Percentiles rank a stretch among this genome's conserved stretches.
Evolutionary conservation across 2,329 filamentous ascomycete species (phyloP).

Genomic region (Lithohypha guttulata): DNA sequence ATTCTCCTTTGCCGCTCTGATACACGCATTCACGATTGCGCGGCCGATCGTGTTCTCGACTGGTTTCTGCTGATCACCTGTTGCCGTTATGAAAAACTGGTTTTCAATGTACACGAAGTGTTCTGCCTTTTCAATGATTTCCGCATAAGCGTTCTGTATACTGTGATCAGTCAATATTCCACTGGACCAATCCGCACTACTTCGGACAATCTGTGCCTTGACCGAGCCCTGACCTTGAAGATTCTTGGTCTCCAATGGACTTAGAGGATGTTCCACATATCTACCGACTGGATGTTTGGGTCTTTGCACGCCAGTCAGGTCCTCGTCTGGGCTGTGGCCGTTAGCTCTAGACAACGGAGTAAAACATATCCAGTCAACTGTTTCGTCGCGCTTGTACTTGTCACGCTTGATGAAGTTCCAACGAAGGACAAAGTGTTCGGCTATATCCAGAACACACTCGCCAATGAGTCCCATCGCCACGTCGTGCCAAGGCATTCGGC

Average conservation of each 20-base stretch:
- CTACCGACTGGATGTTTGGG: constrained; percentile 82
- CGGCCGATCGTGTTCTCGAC: constrained; percentile 79
- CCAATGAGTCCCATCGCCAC: constrained; percentile 86
- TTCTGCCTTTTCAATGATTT: constrained; percentile 75
- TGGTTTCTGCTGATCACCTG: constrained; percentile 73
- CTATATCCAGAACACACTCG: constrained; percentile 83
- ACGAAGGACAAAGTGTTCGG: constrained; percentile 83
- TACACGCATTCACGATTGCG: constrained; percentile 82
- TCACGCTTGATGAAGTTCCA: constrained; percentile 98
- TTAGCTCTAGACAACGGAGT: constrained; percentile 59
- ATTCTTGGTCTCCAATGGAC: constrained; percentile 56
- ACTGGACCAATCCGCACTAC: constrained; percentile 86
- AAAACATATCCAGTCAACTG: constrained; percentile 75
- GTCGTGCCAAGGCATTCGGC: constrained; percentile 98
- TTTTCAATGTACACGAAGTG: constrained; percentile 98
- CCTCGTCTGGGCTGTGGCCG: constrained; percentile 48
- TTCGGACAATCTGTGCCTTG: constrained; percentile 75
- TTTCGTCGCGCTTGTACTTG: constrained; percentile 84
- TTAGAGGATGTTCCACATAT: constrained; percentile 70
- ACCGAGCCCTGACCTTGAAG: constrained; percentile 58
- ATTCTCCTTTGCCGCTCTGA: constrained; percentile 67
- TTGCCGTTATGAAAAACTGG: constrained; percentile 96
- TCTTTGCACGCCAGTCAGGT: constrained; percentile 76
- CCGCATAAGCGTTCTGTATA: constrained; percentile 77
- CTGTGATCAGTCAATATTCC: constrained; percentile 76